A percentile compares a stretch with the other conserved stretches of the same genome.
Conservation (phyloP, 2,329 filamentous ascomycete species). For the Dothidotthia symphoricarpi region DNA sequence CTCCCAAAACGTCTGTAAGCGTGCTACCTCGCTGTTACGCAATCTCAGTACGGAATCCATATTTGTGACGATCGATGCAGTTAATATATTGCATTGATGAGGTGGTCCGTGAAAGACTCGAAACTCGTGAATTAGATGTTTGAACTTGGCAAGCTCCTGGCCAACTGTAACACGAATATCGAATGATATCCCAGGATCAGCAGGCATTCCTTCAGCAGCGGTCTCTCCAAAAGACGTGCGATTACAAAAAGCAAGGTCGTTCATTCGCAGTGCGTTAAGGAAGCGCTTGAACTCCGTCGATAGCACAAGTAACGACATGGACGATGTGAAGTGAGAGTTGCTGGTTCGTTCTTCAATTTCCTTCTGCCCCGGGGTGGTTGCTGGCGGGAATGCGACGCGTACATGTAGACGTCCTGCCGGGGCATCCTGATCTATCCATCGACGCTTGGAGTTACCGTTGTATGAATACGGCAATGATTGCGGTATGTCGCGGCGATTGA, state of each 20-base stretch:
- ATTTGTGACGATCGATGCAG: too few relatives aligned
- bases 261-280: neutral
- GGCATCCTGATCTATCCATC: neutral
- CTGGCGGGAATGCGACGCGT: neutral
- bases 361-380: neutral
- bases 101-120: too few relatives aligned
- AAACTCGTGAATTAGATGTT: too few relatives aligned
- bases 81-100: too few relatives aligned
- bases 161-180: neutral
- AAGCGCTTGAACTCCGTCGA: neutral
- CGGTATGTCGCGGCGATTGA: neutral
- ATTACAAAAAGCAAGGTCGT: neutral
- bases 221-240: neutral
- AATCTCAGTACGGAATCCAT: too few relatives aligned
- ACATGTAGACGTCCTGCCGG: neutral
- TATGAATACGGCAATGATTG: neutral
- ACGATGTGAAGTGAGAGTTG: neutral
- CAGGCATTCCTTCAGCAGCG: too few relatives aligned
- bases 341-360: neutral
- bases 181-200: neutral
- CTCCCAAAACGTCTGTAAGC: too few relatives aligned
- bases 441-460: neutral
- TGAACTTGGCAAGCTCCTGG: neutral
- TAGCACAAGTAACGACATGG: constrained; percentile 1
- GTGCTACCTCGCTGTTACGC: too few relatives aligned